phyloP scores from a whole-genome alignment of 192 early-diverging fungal genomes.

The Backusella morwellensis region DNA sequence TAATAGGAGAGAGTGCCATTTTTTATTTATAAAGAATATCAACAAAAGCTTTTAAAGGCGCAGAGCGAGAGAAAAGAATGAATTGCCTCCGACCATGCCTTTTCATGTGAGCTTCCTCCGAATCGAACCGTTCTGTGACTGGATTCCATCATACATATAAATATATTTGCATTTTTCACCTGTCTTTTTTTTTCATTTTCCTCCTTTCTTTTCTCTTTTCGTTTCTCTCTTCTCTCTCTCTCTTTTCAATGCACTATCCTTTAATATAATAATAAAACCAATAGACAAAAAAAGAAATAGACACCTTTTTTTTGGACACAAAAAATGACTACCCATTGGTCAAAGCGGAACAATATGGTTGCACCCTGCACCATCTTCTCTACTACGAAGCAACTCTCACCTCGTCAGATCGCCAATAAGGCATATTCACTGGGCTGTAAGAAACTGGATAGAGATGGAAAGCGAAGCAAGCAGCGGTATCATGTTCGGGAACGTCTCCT shows the following conservation, averaged over 20 bases:
- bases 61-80: background rate
- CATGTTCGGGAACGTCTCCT: constrained; percentile 26
- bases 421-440: constrained; percentile 20
- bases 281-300: too few relatives aligned
- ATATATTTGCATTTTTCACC: background rate
- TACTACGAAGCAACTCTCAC: constrained; percentile 10
- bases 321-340: constrained; percentile 6
- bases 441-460: constrained; percentile 32
- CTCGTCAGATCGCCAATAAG: constrained; percentile 28
- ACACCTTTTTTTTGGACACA: background rate
- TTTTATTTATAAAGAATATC: background rate
- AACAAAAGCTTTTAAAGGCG: background rate
- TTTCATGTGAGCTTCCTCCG: background rate
- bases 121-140: background rate
- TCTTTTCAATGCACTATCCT: background rate
- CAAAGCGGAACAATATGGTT: constrained; percentile 10
- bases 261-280: too few relatives aligned
- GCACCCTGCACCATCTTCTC: constrained; percentile 16
- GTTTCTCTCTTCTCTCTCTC: background rate
- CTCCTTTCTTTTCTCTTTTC: background rate
- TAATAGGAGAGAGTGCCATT: background rate
- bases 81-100: background rate
- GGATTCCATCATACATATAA: background rate
- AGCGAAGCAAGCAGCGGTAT: constrained; percentile 19
- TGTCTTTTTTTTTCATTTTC: background rate